Conservation (phyloP, 495 filamentous ascomycete genomes). For the Apodospora peruviana region DNA sequence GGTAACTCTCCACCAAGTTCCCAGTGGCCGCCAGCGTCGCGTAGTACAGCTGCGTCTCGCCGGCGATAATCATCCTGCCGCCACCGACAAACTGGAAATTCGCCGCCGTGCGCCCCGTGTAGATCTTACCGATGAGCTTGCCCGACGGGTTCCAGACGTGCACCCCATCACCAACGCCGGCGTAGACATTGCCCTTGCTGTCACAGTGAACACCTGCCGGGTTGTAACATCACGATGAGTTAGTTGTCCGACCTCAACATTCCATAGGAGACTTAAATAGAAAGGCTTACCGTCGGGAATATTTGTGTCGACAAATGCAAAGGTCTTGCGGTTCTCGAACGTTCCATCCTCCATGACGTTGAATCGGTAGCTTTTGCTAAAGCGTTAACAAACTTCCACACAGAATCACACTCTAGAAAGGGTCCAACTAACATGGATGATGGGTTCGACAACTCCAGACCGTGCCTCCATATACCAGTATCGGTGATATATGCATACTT, state of each 20-base stretch:
- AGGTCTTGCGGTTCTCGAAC: constrained; percentile 42
- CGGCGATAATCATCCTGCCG: constrained; percentile 46
- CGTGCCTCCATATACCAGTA: constrained; percentile 38
- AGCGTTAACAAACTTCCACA: no score
- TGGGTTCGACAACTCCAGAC: constrained; percentile 25
- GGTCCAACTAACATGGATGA: constrained; percentile 32
- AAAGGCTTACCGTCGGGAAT: constrained; percentile 46
- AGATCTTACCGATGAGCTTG: constrained; percentile 54
- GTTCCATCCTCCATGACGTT: constrained; percentile 36
- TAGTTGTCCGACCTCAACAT: no score
- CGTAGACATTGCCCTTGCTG: constrained; percentile 54
- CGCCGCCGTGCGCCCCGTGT: constrained; percentile 34
- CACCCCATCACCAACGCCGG: constrained; percentile 56
- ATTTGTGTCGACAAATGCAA: constrained; percentile 51
- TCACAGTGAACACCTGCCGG: constrained; percentile 50
- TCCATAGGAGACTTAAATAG: no score
- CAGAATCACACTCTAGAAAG: no score
- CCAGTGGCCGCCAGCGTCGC: constrained; percentile 42
- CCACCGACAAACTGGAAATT: constrained; percentile 56
- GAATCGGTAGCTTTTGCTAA: constrained; percentile 40
- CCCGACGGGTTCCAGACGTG: constrained; percentile 55
- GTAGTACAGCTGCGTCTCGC: constrained; percentile 45
- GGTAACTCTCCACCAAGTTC: constrained; percentile 6
- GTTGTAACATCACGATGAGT: no score
- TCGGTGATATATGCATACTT: constrained; percentile 51